Percentiles rank a stretch among this genome's conserved stretches.
These are phyloP conservation scores for Penicillium crystallinum DNA, from an alignment of 495 filamentous ascomycete species.

Conservation along the genomic window DNA sequence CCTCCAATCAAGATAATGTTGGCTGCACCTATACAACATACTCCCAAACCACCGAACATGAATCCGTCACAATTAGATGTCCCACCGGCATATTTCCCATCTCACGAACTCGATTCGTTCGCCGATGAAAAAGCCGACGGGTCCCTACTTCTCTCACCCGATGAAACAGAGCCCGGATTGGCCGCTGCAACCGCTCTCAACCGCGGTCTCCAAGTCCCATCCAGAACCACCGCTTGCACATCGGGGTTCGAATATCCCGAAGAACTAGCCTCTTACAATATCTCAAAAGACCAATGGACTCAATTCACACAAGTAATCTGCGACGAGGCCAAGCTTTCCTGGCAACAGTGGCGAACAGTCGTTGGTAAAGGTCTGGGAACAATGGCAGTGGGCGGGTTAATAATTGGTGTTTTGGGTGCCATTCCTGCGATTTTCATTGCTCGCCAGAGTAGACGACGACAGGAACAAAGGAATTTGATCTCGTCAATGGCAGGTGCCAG, in stretches of 20 bases:
- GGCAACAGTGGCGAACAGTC: constrained; percentile 29
- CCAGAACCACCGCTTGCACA: constrained; percentile 18
- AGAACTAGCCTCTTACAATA: constrained; percentile 15
- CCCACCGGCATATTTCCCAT: constrained; percentile 12
- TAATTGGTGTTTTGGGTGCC: constrained; percentile 29
- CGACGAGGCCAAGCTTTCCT: constrained; percentile 28
- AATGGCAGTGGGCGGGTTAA: constrained; percentile 30
- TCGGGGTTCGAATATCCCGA: constrained; percentile 35
- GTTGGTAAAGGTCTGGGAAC: constrained; percentile 31
- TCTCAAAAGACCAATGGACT: constrained; percentile 24
- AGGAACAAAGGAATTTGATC: constrained; percentile 29
- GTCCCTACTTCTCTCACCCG: constrained; percentile 5
- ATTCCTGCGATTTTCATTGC: constrained; percentile 28
- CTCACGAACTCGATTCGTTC: neutral
- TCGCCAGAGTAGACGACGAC: constrained; percentile 10
- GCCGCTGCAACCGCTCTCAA: constrained; percentile 16
- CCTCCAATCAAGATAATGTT: neutral
- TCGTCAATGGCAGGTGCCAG: constrained; percentile 11
- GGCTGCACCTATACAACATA: neutral
- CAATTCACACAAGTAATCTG: constrained; percentile 28
- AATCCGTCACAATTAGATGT: neutral
- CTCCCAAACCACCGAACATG: constrained; percentile 1
- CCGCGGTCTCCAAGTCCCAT: constrained; percentile 33
- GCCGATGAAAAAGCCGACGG: constrained; percentile 6
- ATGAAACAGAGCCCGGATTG: constrained; percentile 16